These are phyloP conservation scores for Parastagonospora avenae DNA, from an alignment of 2,329 filamentous ascomycete species.

Conservation along the genomic window DNA sequence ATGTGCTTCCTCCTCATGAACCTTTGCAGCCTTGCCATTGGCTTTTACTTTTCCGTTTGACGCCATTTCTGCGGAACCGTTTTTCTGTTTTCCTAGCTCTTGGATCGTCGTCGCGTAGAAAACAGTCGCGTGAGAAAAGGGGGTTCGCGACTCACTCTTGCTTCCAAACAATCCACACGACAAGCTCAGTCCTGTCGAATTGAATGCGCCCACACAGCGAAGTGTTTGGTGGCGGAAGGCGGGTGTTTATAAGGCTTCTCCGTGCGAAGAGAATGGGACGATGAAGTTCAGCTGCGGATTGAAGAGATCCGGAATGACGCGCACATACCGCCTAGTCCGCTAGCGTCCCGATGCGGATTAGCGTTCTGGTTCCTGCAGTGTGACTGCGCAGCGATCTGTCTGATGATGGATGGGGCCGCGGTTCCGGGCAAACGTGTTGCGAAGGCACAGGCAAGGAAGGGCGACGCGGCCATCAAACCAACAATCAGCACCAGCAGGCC, in stretches of 20 bases:
- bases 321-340: conserved; percentile 15
- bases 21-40: conserved; percentile 12
- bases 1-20: conserved; percentile 36
- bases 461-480: conserved; percentile 4
- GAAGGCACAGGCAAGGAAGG: conserved; percentile 1
- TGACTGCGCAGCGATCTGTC: conserved; percentile 2
- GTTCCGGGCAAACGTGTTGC: conserved; percentile 30
- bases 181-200: conserved; percentile 1
- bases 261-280: conserved; percentile 21
- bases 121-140: conserved; percentile 14
- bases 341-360: conserved; percentile 6
- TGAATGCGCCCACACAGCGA: conserved; percentile 3
- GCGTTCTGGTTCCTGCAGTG: conserved; percentile 14
- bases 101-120: conserved; percentile 3
- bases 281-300: conserved; percentile 21
- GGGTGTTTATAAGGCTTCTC: conserved; percentile 12
- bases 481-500: conserved; percentile 3
- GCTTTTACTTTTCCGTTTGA: conserved; percentile 25
- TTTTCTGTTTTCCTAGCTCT: conserved; percentile 7
- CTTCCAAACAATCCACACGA: neutral
- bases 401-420: conserved; percentile 11
- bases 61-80: conserved; percentile 26
- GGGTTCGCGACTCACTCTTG: conserved; percentile 14
- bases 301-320: conserved; percentile 31
- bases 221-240: neutral